phyloP scores from a whole-genome alignment of 345 rosid species.

The Rubroshorea leprosula region DNA sequence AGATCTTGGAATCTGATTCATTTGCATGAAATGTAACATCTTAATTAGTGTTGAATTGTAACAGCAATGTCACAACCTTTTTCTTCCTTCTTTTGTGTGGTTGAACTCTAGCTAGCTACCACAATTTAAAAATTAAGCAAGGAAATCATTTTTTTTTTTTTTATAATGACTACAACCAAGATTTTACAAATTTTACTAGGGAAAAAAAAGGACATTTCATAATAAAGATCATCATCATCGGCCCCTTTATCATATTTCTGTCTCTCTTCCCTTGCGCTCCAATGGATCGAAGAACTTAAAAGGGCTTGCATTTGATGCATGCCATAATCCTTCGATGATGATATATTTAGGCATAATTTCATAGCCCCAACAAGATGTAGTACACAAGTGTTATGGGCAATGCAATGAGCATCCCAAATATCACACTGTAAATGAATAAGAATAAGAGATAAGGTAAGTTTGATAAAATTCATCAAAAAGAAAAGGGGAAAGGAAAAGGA shows the following conservation, averaged over 20 bases:
- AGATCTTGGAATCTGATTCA: too few species aligned
- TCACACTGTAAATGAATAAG: conserved; percentile 63
- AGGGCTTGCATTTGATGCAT: background rate
- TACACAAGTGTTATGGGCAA: conserved; percentile 91
- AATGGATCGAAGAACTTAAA: background rate
- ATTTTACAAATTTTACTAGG: conserved; percentile 34
- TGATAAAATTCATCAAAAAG: too few species aligned
- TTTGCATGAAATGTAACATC: too few species aligned
- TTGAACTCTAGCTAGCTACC: background rate
- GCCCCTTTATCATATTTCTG: background rate
- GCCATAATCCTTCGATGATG: conserved; percentile 9
- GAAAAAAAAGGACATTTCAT: conserved; percentile 7
- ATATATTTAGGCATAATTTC: conserved; percentile 12
- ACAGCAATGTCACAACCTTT: too few species aligned
- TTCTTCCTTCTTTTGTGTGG: background rate
- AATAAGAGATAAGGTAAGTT: too few species aligned
- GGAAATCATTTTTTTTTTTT: background rate
- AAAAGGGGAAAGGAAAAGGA: background rate
- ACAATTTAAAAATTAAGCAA: background rate
- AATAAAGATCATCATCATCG: conserved; percentile 12
- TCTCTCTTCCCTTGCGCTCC: conserved; percentile 4
- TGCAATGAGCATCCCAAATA: conserved; percentile 96
- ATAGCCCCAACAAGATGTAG: conserved; percentile 82
- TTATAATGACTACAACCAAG: conserved; percentile 28
- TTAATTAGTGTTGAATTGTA: too few species aligned